Conservation (phyloP, 495 filamentous ascomycete species). For the Penicillium nucicola region DNA sequence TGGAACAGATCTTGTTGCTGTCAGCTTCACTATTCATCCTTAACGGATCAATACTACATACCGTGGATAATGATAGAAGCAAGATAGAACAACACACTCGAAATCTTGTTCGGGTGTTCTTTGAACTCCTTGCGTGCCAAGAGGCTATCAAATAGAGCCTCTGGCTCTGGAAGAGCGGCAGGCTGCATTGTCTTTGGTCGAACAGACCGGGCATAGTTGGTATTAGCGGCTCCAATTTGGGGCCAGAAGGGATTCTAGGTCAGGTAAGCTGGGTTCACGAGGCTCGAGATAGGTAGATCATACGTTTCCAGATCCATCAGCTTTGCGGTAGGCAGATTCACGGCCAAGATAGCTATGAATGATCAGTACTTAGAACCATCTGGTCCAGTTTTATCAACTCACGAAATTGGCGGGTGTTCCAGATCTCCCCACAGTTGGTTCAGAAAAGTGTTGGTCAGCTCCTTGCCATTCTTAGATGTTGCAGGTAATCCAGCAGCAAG, state of each 20-base stretch:
- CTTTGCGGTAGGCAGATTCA: slow-evolving; percentile 58
- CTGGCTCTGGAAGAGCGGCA: slow-evolving; percentile 69
- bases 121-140: slow-evolving; percentile 61
- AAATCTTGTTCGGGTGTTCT: slow-evolving; percentile 75
- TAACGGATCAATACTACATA: slow-evolving; percentile 7
- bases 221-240: slow-evolving; percentile 59
- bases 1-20: slow-evolving; percentile 52
- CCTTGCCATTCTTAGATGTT: slow-evolving; percentile 48
- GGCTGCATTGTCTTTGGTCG: slow-evolving; percentile 60
- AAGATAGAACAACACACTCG: slow-evolving; percentile 84
- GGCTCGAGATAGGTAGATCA: neutral
- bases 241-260: slow-evolving; percentile 58
- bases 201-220: slow-evolving; percentile 71
- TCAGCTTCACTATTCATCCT: slow-evolving; percentile 15
- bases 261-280: neutral
- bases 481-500: slow-evolving; percentile 47
- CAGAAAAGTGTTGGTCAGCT: slow-evolving; percentile 59
- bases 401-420: slow-evolving; percentile 64
- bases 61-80: slow-evolving; percentile 89
- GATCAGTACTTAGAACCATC: slow-evolving; percentile 17
- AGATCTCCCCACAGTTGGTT: slow-evolving; percentile 65
- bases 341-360: slow-evolving; percentile 44
- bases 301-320: slow-evolving; percentile 69
- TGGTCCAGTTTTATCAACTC: slow-evolving; percentile 21
- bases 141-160: slow-evolving; percentile 72